A percentile compares a stretch with the other conserved stretches of the same genome.
Conservation (phyloP, 305 asterid species). For the Fraxinus paxiana region DNA sequence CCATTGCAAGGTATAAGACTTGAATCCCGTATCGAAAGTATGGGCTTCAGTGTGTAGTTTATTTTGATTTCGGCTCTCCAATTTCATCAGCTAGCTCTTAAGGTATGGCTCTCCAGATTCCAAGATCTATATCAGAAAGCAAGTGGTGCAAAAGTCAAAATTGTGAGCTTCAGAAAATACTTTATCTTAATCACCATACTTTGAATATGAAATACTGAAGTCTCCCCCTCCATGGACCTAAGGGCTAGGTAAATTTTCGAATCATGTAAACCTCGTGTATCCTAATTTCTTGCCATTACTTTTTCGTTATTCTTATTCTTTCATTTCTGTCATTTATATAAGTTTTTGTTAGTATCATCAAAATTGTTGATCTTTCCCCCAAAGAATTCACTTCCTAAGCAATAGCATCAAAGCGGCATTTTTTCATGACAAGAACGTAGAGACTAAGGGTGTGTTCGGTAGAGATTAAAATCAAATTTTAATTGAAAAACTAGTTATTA, state of each 20-base stretch:
- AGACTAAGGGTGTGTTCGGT: not conserved
- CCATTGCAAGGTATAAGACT: no score
- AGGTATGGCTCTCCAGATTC: no score
- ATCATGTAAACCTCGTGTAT: not conserved
- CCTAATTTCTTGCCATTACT: not conserved
- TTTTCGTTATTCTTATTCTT: not conserved
- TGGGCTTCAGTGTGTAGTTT: no score
- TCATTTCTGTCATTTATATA: not conserved
- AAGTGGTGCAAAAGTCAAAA: not conserved
- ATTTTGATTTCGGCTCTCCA: no score
- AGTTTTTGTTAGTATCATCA: not conserved
- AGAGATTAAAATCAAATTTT: no score
- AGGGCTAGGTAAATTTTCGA: not conserved
- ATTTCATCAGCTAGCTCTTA: no score
- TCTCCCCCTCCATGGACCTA: not conserved
- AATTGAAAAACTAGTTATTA: no score
- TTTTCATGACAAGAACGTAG: not conserved
- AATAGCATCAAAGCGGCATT: not conserved
- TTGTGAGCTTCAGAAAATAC: not conserved
- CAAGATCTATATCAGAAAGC: not conserved
- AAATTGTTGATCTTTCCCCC: not conserved
- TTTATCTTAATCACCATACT: not conserved
- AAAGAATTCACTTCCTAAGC: not conserved
- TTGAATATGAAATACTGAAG: not conserved
- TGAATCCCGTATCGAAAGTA: no score